Conservation (phyloP, 495 filamentous ascomycete genomes). For the Xylaria scruposa region DNA sequence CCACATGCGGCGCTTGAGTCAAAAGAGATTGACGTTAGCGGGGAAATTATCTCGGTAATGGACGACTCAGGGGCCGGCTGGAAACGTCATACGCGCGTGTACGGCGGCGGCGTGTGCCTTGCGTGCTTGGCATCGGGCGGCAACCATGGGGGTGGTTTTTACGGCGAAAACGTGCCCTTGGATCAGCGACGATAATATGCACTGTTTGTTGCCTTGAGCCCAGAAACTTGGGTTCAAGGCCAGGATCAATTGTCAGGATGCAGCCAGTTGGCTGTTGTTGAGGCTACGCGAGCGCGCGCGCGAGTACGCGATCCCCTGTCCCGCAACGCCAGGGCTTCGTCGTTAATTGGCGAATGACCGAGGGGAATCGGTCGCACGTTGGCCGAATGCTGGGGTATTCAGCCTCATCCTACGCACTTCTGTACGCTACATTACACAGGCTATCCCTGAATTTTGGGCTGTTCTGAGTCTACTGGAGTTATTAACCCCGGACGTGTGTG, state of each 20-base stretch:
- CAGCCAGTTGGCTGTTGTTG: not conserved
- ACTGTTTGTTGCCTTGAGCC: not conserved
- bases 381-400: not conserved
- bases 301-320: constrained; percentile 7
- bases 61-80: constrained; percentile 53
- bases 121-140: constrained; percentile 50
- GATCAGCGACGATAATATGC: constrained; percentile 50
- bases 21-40: constrained; percentile 49
- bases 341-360: constrained; percentile 20
- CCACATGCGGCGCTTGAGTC: constrained; percentile 39
- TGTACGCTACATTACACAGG: constrained; percentile 4
- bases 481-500: constrained; percentile 1
- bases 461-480: constrained; percentile 1
- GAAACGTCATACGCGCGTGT: constrained; percentile 58
- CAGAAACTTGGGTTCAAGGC: not conserved
- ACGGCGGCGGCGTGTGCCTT: constrained; percentile 57
- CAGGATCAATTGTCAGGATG: not conserved
- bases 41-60: constrained; percentile 53
- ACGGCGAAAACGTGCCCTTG: constrained; percentile 56
- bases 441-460: not conserved
- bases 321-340: constrained; percentile 15
- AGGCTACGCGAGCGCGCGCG: not conserved
- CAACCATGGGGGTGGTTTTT: constrained; percentile 53
- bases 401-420: constrained; percentile 16
- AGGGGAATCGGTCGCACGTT: not conserved